Percentiles rank a stretch among this genome's conserved stretches.
phyloP scores from a whole-genome alignment of 352 stramenopile species.

The Phytophthora megakarya region DNA sequence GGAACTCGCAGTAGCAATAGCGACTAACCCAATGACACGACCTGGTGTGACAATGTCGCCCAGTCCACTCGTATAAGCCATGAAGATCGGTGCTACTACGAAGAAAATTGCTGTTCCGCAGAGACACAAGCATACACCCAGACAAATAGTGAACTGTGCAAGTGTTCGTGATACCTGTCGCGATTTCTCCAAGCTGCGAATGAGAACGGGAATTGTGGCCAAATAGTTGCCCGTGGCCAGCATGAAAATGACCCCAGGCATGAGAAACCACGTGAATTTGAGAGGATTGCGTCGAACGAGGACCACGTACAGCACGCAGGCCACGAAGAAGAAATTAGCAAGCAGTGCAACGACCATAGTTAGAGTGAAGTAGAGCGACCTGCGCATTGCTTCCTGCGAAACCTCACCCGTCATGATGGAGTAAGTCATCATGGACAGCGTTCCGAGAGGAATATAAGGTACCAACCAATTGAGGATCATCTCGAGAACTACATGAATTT shows the following conservation, averaged over 20 bases:
- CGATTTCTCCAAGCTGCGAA: slow-evolving; percentile 66
- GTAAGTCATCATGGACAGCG: slow-evolving; percentile 55
- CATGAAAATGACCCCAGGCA: slow-evolving; percentile 62
- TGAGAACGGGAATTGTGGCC: slow-evolving; percentile 62
- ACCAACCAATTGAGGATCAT: slow-evolving; percentile 77
- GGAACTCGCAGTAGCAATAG: slow-evolving; percentile 55
- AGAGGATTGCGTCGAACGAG: slow-evolving; percentile 70
- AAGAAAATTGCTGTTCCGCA: slow-evolving; percentile 62
- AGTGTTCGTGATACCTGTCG: slow-evolving; percentile 67
- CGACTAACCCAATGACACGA: slow-evolving; percentile 46
- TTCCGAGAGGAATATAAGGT: slow-evolving; percentile 52
- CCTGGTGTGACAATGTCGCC: slow-evolving; percentile 45
- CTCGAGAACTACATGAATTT: slow-evolving; percentile 64
- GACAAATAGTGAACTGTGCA: slow-evolving; percentile 60
- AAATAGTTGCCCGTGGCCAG: slow-evolving; percentile 52
- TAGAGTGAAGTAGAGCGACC: slow-evolving; percentile 48
- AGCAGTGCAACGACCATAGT: slow-evolving; percentile 49
- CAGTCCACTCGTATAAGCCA: slow-evolving; percentile 62
- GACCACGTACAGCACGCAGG: slow-evolving; percentile 56
- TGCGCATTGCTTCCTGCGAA: slow-evolving; percentile 35
- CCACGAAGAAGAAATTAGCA: slow-evolving; percentile 57
- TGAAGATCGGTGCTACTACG: slow-evolving; percentile 55
- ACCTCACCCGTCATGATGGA: slow-evolving; percentile 56
- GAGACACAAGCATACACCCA: slow-evolving; percentile 55
- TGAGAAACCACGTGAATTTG: slow-evolving; percentile 58